A percentile compares a stretch with the other conserved stretches of the same genome.
phyloP scores from a whole-genome alignment of 257 asterid species.

The Solanum phureja region DNA sequence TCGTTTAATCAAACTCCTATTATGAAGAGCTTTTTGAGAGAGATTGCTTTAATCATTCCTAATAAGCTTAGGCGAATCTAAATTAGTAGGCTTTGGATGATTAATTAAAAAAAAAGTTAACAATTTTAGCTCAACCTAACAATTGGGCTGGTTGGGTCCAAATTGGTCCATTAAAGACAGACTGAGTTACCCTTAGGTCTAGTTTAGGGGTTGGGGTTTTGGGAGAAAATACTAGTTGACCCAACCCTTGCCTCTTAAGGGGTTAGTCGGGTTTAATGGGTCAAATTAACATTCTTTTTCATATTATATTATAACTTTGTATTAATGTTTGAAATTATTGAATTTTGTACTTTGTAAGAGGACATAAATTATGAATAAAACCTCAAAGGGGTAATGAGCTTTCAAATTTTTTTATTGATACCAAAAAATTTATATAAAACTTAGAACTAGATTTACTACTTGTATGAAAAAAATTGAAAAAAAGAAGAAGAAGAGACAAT shows the following conservation, averaged over 20 bases:
- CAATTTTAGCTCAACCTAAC: background rate
- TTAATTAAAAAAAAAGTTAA: background rate
- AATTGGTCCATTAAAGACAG: background rate
- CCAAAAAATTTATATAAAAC: background rate
- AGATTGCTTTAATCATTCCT: no score
- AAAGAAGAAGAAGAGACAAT: background rate
- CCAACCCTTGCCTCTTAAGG: background rate
- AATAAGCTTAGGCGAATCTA: no score
- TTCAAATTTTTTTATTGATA: background rate
- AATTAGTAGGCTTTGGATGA: background rate
- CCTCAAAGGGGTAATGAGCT: background rate
- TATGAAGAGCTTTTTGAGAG: no score
- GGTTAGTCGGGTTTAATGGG: background rate
- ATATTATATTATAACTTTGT: background rate
- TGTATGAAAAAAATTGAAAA: background rate
- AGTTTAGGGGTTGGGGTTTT: background rate
- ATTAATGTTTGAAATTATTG: background rate
- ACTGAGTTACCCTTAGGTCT: background rate
- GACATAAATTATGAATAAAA: background rate
- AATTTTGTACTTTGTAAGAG: background rate
- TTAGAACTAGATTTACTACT: background rate
- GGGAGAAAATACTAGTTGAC: background rate
- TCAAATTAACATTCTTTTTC: background rate
- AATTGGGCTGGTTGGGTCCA: background rate
- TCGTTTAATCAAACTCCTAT: no score